A percentile compares a stretch with the other conserved stretches of the same genome.
Evolutionary conservation across 305 asterid species (phyloP).

Genomic region (Fraxinus sp.): DNA sequence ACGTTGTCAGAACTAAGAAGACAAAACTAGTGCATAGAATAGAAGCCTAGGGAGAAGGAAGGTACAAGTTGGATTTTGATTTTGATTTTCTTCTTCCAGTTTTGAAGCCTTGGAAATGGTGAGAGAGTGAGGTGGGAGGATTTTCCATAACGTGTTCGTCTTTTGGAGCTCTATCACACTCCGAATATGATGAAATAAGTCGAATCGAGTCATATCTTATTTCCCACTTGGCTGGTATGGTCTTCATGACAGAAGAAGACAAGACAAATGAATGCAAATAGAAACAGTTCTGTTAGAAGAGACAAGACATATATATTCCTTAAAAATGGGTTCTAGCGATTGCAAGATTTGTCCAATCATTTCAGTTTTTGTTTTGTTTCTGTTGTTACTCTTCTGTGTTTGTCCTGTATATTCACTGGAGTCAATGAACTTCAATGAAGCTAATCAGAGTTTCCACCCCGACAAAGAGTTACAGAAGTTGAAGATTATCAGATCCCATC

Average conservation of each 20-base stretch:
- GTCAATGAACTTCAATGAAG: slow-evolving; percentile 35
- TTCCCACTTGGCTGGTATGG: slow-evolving; percentile 12
- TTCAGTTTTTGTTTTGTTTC: slow-evolving; percentile 47
- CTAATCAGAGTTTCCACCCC: slow-evolving; percentile 51
- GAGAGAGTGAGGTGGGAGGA: slow-evolving; percentile 20
- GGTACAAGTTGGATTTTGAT: neutral
- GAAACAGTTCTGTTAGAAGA: slow-evolving; percentile 28
- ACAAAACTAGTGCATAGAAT: slow-evolving; percentile 32
- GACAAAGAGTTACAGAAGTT: slow-evolving; percentile 44
- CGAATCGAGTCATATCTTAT: neutral
- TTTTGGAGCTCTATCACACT: neutral
- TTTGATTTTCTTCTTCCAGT: neutral
- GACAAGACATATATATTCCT: slow-evolving; percentile 28
- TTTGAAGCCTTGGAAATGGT: slow-evolving; percentile 42
- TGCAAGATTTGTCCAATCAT: slow-evolving; percentile 56
- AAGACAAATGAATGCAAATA: slow-evolving; percentile 33
- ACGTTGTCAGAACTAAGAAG: slow-evolving; percentile 23
- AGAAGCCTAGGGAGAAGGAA: slow-evolving; percentile 36
- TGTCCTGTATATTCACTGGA: slow-evolving; percentile 37
- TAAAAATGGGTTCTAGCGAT: slow-evolving; percentile 38
- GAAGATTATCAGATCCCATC: slow-evolving; percentile 51
- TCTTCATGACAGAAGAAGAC: slow-evolving; percentile 47
- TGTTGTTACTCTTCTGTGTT: slow-evolving; percentile 43
- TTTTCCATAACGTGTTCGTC: neutral
- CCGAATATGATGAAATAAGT: neutral